These are phyloP conservation scores for Fomitopsis betulina DNA, from an alignment of 1,284 basidiomycete species.

Conservation along the genomic window DNA sequence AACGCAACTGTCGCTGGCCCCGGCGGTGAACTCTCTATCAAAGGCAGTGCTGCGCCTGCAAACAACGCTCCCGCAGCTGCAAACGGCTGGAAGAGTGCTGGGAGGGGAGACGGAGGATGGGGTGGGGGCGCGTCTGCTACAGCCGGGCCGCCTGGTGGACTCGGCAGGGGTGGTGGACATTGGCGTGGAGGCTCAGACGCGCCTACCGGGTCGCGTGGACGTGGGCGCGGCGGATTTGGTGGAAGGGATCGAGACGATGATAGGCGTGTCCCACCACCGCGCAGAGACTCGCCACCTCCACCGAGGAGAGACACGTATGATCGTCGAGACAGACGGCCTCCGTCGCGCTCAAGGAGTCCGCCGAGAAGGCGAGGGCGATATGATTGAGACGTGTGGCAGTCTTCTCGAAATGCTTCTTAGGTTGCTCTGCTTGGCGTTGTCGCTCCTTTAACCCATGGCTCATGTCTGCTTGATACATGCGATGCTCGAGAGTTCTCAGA, in stretches of 20 bases:
- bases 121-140: slow-evolving; percentile 30
- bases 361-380: slow-evolving; percentile 25
- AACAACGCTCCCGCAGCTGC: slow-evolving; percentile 18
- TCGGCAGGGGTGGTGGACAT: slow-evolving; percentile 55
- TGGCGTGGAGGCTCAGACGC: slow-evolving; percentile 62
- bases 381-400: slow-evolving; percentile 16
- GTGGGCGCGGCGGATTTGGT: slow-evolving; percentile 37
- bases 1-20: slow-evolving; percentile 46
- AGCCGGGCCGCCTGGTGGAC: slow-evolving; percentile 29
- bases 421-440: background rate
- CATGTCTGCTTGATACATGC: background rate
- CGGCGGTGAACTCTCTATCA: slow-evolving; percentile 37
- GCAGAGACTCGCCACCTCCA: slow-evolving; percentile 36
- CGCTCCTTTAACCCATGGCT: background rate
- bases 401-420: background rate
- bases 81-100: slow-evolving; percentile 34
- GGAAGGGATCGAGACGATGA: slow-evolving; percentile 17
- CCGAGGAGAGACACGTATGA: slow-evolving; percentile 38
- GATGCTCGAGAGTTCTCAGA: too few relatives aligned
- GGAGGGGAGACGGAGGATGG: slow-evolving; percentile 46
- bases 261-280: slow-evolving; percentile 28
- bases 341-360: slow-evolving; percentile 33
- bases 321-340: slow-evolving; percentile 28
- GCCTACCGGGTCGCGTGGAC: slow-evolving; percentile 33
- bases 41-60: slow-evolving; percentile 32